phyloP scores from a whole-genome alignment of 768 basidiomycete species.

The Mycena leptocephala region DNA sequence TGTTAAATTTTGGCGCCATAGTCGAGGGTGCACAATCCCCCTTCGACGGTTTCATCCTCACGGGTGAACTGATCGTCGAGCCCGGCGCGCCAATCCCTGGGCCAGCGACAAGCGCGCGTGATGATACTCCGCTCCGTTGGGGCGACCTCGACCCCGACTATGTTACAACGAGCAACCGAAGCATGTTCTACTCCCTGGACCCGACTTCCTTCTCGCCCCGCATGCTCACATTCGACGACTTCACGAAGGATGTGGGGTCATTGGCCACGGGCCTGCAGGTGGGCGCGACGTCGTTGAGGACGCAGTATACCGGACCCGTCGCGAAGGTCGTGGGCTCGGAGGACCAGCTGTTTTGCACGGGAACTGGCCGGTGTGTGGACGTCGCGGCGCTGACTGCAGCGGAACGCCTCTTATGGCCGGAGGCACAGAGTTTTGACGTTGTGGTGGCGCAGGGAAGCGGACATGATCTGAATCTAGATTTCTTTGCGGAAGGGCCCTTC shows the following conservation, averaged over 20 bases:
- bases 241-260: conserved; percentile 2
- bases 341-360: background rate
- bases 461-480: conserved; percentile 19
- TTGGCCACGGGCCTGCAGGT: background rate
- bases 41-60: no score
- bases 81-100: background rate
- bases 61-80: background rate
- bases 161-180: background rate
- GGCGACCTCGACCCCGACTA: background rate
- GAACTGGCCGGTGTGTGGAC: background rate
- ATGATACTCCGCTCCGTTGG: conserved; percentile 8
- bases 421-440: conserved; percentile 5
- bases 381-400: conserved; percentile 4
- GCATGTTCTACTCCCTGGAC: background rate
- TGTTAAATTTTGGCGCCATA: conserved; percentile 5
- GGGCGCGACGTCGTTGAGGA: background rate
- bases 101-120: background rate
- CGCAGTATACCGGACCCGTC: background rate
- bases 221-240: background rate
- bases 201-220: background rate
- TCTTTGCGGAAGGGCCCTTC: conserved; percentile 1
- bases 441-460: background rate
- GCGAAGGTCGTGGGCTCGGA: no score
- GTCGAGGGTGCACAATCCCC: conserved; percentile 2
- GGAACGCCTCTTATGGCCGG: conserved; percentile 9